A percentile compares a stretch with the other conserved stretches of the same genome.
Evolutionary conservation across 306 rosid species (phyloP).

Genomic region (Gynostemma pentaphyllum): DNA sequence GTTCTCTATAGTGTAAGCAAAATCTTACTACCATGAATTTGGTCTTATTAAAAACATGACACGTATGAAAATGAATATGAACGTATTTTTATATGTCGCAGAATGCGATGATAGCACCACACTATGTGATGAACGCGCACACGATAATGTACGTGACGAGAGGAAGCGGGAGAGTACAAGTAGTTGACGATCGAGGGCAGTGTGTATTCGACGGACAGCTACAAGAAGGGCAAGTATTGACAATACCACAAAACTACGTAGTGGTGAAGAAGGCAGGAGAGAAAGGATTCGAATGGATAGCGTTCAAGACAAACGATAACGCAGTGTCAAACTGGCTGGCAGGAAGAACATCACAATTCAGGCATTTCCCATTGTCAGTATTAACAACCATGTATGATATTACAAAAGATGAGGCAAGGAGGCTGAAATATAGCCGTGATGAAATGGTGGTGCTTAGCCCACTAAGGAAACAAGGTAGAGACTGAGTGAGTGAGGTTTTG

Average conservation of each 20-base stretch:
- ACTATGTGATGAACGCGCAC: slow-evolving; percentile 17
- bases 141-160: slow-evolving; percentile 11
- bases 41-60: no score
- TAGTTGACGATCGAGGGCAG: slow-evolving; percentile 10
- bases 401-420: slow-evolving; percentile 12
- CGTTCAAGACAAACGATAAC: slow-evolving; percentile 24
- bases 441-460: slow-evolving; percentile 18
- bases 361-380: slow-evolving; percentile 13
- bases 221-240: slow-evolving; percentile 17
- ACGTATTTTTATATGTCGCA: no score
- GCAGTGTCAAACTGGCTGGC: slow-evolving; percentile 15
- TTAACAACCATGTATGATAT: slow-evolving; percentile 6
- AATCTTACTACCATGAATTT: no score
- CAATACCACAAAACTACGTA: slow-evolving; percentile 21
- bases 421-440: slow-evolving; percentile 13
- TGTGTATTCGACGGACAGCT: slow-evolving; percentile 20
- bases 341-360: slow-evolving; percentile 14
- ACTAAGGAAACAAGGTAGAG: background rate
- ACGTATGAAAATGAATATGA: no score
- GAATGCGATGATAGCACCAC: slow-evolving; percentile 19
- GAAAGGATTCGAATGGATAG: slow-evolving; percentile 22
- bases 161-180: slow-evolving; percentile 18
- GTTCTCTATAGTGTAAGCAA: slow-evolving; percentile 23
- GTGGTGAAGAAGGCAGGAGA: slow-evolving; percentile 15
- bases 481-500: background rate